These are phyloP conservation scores for Diaporthe batatas DNA, from an alignment of 2,329 filamentous ascomycete species.

Conservation along the genomic window DNA sequence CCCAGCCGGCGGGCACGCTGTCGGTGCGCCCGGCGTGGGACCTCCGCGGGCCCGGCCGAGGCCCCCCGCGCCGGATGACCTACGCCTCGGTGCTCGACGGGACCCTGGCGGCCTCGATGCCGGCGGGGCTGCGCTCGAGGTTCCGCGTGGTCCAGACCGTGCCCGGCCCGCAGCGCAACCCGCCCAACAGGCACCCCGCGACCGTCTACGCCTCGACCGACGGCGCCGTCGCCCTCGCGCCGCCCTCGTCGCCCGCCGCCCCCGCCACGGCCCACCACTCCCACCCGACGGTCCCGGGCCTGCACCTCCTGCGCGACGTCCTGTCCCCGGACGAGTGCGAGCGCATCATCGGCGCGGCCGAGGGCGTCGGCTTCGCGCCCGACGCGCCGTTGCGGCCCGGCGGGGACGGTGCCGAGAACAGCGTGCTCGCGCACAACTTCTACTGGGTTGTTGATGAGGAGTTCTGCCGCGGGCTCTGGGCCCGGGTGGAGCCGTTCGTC, in stretches of 20 bases:
- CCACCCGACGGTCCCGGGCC: conserved; percentile 73
- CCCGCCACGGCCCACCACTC: conserved; percentile 66
- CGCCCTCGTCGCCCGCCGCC: conserved; percentile 45
- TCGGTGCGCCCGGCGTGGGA: conserved; percentile 73
- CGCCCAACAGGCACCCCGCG: conserved; percentile 76
- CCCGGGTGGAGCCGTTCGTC: conserved; percentile 69
- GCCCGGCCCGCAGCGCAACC: conserved; percentile 71
- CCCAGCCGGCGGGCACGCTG: conserved; percentile 57
- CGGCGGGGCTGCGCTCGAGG: conserved; percentile 40
- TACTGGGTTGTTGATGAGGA: conserved; percentile 77
- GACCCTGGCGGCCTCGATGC: conserved; percentile 61
- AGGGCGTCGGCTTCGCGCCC: conserved; percentile 74
- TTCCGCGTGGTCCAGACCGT: conserved; percentile 74
- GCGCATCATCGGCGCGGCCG: conserved; percentile 75
- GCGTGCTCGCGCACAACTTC: conserved; percentile 79
- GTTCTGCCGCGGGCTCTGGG: conserved; percentile 75
- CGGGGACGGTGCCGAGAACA: conserved; percentile 72
- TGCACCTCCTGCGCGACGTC: conserved; percentile 71
- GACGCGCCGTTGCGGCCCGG: conserved; percentile 76
- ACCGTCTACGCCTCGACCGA: conserved; percentile 73
- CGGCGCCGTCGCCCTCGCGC: conserved; percentile 66
- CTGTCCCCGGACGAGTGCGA: conserved; percentile 73
- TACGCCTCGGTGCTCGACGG: conserved; percentile 72
- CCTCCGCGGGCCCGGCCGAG: conserved; percentile 60
- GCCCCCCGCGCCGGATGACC: conserved; percentile 57